phyloP scores from a whole-genome alignment of 2,329 filamentous ascomycete species.

The Emergomyces pasteurianus region DNA sequence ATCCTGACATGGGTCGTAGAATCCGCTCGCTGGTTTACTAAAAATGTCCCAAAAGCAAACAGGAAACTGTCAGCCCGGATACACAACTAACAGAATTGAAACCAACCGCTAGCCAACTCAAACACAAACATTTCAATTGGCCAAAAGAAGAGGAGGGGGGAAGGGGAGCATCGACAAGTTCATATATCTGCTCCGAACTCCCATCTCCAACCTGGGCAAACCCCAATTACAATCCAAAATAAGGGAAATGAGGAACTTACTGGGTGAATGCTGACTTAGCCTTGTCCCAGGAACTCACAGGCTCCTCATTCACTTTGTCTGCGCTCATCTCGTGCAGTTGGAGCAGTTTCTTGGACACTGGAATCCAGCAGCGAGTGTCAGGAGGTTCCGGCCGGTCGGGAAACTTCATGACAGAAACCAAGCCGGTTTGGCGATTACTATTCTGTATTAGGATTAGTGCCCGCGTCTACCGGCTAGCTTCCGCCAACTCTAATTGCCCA shows the following conservation, averaged over 20 bases:
- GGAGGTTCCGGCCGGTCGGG: background rate
- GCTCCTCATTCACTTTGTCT: background rate
- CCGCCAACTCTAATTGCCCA: background rate
- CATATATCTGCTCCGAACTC: background rate
- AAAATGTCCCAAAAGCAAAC: background rate
- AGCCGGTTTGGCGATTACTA: background rate
- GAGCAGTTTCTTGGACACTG: background rate
- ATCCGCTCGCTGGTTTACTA: slow-evolving; percentile 85
- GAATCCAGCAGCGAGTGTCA: background rate
- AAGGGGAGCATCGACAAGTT: background rate
- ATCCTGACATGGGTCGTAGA: slow-evolving; percentile 91
- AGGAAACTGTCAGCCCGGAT: background rate
- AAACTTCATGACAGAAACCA: background rate
- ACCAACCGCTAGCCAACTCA: background rate
- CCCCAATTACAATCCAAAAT: background rate
- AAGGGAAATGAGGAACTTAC: slow-evolving; percentile 30
- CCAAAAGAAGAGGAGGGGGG: background rate
- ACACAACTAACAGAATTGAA: slow-evolving; percentile 1
- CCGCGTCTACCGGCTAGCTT: background rate
- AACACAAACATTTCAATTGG: background rate
- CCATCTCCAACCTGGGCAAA: background rate
- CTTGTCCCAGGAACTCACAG: slow-evolving; percentile 38
- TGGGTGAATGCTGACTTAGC: slow-evolving; percentile 51
- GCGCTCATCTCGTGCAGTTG: background rate
- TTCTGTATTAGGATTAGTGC: background rate